A percentile compares a stretch with the other conserved stretches of the same genome.
phyloP scores from a whole-genome alignment of 73 alveolate species.

The Paramecium sexaurelia region DNA sequence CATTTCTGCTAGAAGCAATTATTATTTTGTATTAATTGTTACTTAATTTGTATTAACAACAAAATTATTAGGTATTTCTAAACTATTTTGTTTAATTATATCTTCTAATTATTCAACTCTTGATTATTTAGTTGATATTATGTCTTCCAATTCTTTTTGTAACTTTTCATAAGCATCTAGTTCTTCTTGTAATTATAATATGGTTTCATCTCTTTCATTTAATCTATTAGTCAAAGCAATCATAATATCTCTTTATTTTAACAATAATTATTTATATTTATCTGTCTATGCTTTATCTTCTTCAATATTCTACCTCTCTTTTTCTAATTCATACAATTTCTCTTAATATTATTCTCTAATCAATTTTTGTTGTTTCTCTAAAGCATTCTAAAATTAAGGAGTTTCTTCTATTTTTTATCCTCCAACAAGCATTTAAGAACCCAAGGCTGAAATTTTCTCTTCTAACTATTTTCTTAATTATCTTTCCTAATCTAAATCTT shows the following conservation, averaged over 20 bases:
- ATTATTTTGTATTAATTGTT: neutral
- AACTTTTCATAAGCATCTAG: constrained; percentile 93
- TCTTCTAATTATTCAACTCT: constrained; percentile 57
- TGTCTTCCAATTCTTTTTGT: constrained; percentile 82
- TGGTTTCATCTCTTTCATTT: constrained; percentile 99
- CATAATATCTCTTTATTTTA: constrained; percentile 99
- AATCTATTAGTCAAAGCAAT: constrained; percentile 97
- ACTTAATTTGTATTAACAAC: neutral
- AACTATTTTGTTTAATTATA: neutral
- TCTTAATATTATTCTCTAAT: constrained; percentile 86
- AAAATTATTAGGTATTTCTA: constrained; percentile 1
- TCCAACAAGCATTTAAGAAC: constrained; percentile 96
- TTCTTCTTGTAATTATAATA: constrained; percentile 95
- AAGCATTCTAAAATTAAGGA: constrained; percentile 92
- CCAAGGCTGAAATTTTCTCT: constrained; percentile 93
- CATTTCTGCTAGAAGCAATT: neutral
- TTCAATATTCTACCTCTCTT: constrained; percentile 91
- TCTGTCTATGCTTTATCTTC: constrained; percentile 97
- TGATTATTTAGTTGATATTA: constrained; percentile 64
- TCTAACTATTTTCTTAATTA: constrained; percentile 95
- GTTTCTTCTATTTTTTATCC: constrained; percentile 98
- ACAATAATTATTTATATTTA: constrained; percentile 95
- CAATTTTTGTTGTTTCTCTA: constrained; percentile 86
- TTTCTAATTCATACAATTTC: constrained; percentile 94
- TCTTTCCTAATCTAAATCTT: constrained; percentile 91